A percentile compares a stretch with the other conserved stretches of the same genome.
Conservation (phyloP, 331 rosid species). For the Acacia concinna region DNA sequence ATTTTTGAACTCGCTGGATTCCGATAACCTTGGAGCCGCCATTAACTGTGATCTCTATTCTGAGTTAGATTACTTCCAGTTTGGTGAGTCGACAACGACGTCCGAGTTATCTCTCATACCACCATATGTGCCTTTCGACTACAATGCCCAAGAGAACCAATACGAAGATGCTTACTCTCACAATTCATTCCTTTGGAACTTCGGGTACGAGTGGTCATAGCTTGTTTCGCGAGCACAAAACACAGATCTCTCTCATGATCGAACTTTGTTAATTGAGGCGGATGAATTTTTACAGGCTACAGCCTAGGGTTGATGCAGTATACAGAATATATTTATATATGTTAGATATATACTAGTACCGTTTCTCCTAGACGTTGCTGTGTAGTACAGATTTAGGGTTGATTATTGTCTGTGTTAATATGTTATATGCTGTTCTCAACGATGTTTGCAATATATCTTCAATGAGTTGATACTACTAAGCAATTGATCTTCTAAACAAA, state of each 20-base stretch:
- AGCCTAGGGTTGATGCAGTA: background rate
- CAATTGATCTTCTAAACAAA: background rate
- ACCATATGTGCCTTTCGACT: background rate
- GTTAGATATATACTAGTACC: background rate
- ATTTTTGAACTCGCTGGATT: conserved; percentile 39
- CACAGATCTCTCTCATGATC: background rate
- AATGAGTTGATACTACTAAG: background rate
- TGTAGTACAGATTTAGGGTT: background rate
- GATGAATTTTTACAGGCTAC: background rate
- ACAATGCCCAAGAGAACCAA: conserved; percentile 26
- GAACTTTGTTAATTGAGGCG: background rate
- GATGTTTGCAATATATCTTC: background rate
- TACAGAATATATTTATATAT: background rate
- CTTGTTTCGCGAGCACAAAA: background rate
- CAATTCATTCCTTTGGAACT: conserved; percentile 62
- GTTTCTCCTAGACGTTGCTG: background rate
- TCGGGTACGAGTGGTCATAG: conserved; percentile 19
- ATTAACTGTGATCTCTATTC: conserved; percentile 23
- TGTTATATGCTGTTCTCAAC: background rate
- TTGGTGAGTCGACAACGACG: conserved; percentile 25
- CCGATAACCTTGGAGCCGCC: conserved; percentile 4
- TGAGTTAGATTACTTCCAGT: conserved; percentile 20
- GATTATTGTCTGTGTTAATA: background rate
- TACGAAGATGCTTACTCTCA: conserved; percentile 40
- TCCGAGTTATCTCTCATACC: background rate